These are phyloP conservation scores for Colletotrichum falcatum DNA, from an alignment of 2,329 filamentous ascomycete species.

Conservation along the genomic window DNA sequence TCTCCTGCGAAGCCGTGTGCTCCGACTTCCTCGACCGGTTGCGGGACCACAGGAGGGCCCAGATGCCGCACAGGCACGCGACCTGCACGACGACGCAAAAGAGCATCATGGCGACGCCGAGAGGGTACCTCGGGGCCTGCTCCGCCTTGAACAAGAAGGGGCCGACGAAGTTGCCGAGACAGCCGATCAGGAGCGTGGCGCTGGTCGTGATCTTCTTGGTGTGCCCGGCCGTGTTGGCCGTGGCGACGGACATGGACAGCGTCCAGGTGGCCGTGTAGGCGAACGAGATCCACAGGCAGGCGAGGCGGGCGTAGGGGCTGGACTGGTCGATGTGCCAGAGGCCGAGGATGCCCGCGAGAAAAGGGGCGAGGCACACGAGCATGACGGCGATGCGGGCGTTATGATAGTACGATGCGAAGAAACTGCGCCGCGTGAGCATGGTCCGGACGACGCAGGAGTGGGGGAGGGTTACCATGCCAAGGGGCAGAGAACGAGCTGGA, in stretches of 20 bases:
- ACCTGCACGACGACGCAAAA: constrained; percentile 37
- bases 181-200: constrained; percentile 46
- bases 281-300: constrained; percentile 47
- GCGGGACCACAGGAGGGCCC: constrained; percentile 17
- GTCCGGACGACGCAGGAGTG: no score
- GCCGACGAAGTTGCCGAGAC: constrained; percentile 72
- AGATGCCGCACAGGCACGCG: constrained; percentile 18
- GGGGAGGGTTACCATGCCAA: constrained; percentile 13
- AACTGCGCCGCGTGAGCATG: not conserved
- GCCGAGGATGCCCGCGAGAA: constrained; percentile 39
- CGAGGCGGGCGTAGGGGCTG: constrained; percentile 42
- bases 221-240: constrained; percentile 75
- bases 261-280: constrained; percentile 44
- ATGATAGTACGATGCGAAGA: constrained; percentile 33
- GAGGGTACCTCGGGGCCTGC: constrained; percentile 46
- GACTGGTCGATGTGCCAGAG: constrained; percentile 39
- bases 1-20: constrained; percentile 9
- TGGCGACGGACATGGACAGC: constrained; percentile 53
- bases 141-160: constrained; percentile 54
- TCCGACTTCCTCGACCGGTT: constrained; percentile 30
- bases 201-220: constrained; percentile 76
- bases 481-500: constrained; percentile 35
- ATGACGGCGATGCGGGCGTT: constrained; percentile 42
- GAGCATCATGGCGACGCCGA: constrained; percentile 47
- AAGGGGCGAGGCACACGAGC: constrained; percentile 39